Evolutionary conservation across 2,329 filamentous ascomycete genomes (phyloP), one percentile per base, ranked within the genome.

Genomic region (Rhinocladiella similis): DNA sequence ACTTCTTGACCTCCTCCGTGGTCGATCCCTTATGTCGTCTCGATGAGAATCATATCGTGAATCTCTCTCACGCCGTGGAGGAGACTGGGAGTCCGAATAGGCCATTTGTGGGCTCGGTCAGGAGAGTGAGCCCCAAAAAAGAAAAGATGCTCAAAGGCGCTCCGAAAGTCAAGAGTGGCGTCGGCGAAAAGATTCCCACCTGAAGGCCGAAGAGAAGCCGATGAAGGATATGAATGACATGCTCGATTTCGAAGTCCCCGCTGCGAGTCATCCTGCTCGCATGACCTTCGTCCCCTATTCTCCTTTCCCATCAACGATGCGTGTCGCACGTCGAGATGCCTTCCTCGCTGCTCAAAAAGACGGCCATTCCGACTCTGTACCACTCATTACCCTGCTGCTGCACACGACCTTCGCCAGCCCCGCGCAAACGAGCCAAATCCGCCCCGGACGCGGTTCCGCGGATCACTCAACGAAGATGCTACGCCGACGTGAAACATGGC

Each of bases 331-430:
- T 22, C 50, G 46, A 25, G 20, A 62, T 62, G 59, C 56, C 56
- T 22, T 62, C 53, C 39, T 57, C 52, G 9, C n/a, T 81, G 76
- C 69, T 79, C 54, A 81, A 75, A 70, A 80, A 77, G 65, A 63
- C 73, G 27, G 70, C 68, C 41, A 38, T 74, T n/a, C 61, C 76
- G 20, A 70, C 69, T 56, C 70, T 66, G 53, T 72, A 69, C 61
- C 67, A 68, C 59, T 69, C 73, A 59, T 63, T 75, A 43, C 72
- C 73, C 61, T 64, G 62, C 53, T 62, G 68, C 38, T 70, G 59
- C 62, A 72, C 65, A 65, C 50, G 42, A 46, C 60, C 63, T 56
- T 38, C 64, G 64, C 62, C 66, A 59, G 43, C n/a, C 54, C 60
- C 63, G 58, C 65, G 50, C 47, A 59, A 57, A 50, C 55, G 48